Percentiles rank a stretch among this genome's conserved stretches.
Conservation (phyloP, 2,329 filamentous ascomycete species). For the Aureobasidium musti region DNA sequence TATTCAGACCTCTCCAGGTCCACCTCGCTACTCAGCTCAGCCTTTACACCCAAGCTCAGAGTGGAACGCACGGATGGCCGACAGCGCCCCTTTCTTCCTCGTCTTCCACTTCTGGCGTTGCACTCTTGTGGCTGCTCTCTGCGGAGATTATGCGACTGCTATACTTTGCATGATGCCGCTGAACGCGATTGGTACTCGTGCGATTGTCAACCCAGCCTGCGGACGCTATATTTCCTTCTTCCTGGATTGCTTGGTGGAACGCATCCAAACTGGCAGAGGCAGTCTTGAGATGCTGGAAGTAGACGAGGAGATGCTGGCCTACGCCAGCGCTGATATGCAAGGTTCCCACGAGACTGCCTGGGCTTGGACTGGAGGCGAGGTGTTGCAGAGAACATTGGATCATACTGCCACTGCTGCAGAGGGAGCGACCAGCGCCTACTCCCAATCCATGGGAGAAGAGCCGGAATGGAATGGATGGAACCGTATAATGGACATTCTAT, state of each 20-base stretch:
- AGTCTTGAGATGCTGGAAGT: conserved; percentile 52
- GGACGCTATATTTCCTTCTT: conserved; percentile 84
- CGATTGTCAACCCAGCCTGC: conserved; percentile 74
- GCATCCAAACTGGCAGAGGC: conserved; percentile 49
- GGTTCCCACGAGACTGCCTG: conserved; percentile 74
- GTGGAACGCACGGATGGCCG: conserved; percentile 62
- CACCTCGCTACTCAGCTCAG: conserved; percentile 35
- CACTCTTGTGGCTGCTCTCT: conserved; percentile 74
- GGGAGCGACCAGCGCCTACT: conserved; percentile 7
- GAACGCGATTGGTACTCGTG: conserved; percentile 67
- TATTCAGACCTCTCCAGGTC: conserved; percentile 48
- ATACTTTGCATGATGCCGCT: conserved; percentile 71
- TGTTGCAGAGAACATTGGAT: conserved; percentile 29
- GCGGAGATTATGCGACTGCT: conserved; percentile 71
- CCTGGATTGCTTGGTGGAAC: conserved; percentile 64
- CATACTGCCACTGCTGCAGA: conserved; percentile 31
- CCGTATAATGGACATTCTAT: conserved; percentile 65
- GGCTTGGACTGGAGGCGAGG: conserved; percentile 68
- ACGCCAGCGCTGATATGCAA: conserved; percentile 84
- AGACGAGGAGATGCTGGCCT: conserved; percentile 87
- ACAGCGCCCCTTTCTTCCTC: conserved; percentile 71
- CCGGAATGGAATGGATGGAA: conserved; percentile 81
- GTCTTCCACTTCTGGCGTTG: conserved; percentile 87
- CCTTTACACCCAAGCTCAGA: conserved; percentile 36
- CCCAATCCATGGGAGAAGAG: conserved; percentile 44